Evolutionary conservation across 306 rosid genomes (phyloP).

Genomic region (Begonia loranthoides): DNA sequence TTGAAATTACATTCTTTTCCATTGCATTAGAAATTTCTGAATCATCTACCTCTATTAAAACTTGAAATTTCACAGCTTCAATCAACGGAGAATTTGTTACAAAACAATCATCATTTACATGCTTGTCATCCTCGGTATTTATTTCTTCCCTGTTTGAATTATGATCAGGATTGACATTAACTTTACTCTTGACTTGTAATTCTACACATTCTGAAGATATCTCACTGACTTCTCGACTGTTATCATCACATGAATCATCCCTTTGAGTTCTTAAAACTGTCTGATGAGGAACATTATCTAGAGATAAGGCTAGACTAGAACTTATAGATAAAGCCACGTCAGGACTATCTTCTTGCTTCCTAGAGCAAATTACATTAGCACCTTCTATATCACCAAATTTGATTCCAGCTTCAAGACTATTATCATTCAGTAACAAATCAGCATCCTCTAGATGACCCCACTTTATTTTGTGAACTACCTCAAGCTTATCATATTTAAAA

Average conservation of each 20-base stretch:
- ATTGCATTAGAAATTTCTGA: constrained; percentile 13
- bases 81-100: constrained; percentile 9
- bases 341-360: constrained; percentile 29
- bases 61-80: constrained; percentile 12
- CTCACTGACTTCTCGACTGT: constrained; percentile 20
- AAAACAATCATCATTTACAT: constrained; percentile 13
- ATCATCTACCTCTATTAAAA: constrained; percentile 24
- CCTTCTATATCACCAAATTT: constrained; percentile 86
- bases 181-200: constrained; percentile 13
- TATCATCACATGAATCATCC: constrained; percentile 22
- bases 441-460: constrained; percentile 58
- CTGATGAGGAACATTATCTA: constrained; percentile 24
- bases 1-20: constrained; percentile 18
- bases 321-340: constrained; percentile 17
- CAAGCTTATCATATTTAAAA: constrained; percentile 27
- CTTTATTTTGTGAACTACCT: constrained; percentile 32
- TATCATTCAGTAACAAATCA: constrained; percentile 32
- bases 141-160: constrained; percentile 22
- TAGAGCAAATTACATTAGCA: constrained; percentile 38
- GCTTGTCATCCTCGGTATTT: constrained; percentile 20
- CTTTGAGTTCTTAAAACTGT: constrained; percentile 13
- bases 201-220: constrained; percentile 23
- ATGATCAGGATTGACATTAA: constrained; percentile 20
- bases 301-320: constrained; percentile 15
- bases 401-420: constrained; percentile 49